Evolutionary conservation across 2,329 filamentous ascomycete species (phyloP).

Genomic region (Ascochyta rabiei): DNA sequence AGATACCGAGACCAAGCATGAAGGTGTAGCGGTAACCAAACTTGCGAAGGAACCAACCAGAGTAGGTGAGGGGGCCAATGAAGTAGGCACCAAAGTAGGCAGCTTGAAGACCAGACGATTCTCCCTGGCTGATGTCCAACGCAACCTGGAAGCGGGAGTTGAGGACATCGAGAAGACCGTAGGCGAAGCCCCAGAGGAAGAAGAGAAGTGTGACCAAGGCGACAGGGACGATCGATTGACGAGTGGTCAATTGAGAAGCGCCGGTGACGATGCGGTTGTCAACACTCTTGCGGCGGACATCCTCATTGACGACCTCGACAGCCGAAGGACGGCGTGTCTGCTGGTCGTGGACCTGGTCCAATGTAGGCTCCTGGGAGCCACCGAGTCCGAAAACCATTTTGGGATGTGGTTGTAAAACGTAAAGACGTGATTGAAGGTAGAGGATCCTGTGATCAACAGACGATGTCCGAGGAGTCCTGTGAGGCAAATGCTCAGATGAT

Average conservation of each 20-base stretch:
- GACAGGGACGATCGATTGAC: conserved; percentile 57
- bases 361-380: conserved; percentile 40
- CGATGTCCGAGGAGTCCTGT: conserved; percentile 2
- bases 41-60: conserved; percentile 67
- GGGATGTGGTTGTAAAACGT: conserved; percentile 1
- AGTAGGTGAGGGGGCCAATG: conserved; percentile 59
- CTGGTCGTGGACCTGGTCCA: conserved; percentile 46
- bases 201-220: conserved; percentile 55
- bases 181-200: conserved; percentile 60
- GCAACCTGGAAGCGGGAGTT: conserved; percentile 53
- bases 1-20: conserved; percentile 73
- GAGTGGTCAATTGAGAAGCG: conserved; percentile 49
- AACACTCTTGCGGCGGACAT: conserved; percentile 43
- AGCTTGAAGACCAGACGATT: conserved; percentile 67
- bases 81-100: conserved; percentile 69
- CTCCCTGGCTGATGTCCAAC: conserved; percentile 55
- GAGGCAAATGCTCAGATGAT: conserved; percentile 17
- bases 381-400: conserved; percentile 38
- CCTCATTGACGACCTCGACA: conserved; percentile 40
- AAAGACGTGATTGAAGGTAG: conserved; percentile 6
- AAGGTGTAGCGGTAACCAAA: conserved; percentile 83
- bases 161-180: conserved; percentile 53
- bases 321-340: conserved; percentile 46
- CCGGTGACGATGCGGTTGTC: conserved; percentile 45
- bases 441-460: background rate